phyloP scores from a whole-genome alignment of 2,329 filamentous ascomycete species.

The Zasmidium cellare region DNA sequence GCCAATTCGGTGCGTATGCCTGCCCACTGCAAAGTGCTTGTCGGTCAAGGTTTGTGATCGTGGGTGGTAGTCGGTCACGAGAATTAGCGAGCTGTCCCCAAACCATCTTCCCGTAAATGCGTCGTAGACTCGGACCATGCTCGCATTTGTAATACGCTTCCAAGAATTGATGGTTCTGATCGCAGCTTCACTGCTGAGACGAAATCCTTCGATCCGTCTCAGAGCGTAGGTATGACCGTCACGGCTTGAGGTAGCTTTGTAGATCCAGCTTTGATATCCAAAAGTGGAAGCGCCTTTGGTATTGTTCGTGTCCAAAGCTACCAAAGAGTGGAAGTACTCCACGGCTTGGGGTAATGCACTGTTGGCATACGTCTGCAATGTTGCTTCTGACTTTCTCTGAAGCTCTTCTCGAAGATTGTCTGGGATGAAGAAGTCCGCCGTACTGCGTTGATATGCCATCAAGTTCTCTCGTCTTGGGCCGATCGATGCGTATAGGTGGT shows the following conservation, averaged over 20 bases:
- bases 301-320: constrained; percentile 80
- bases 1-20: constrained; percentile 16
- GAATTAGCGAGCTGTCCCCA: constrained; percentile 89
- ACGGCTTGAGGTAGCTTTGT: constrained; percentile 87
- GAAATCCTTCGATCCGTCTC: constrained; percentile 83
- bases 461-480: constrained; percentile 81
- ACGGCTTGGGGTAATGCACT: constrained; percentile 69
- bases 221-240: constrained; percentile 88
- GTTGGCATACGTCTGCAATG: constrained; percentile 77
- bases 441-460: constrained; percentile 78
- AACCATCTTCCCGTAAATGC: constrained; percentile 93
- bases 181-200: constrained; percentile 83
- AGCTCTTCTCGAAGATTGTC: constrained; percentile 85
- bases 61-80: constrained; percentile 92
- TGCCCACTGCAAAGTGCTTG: constrained; percentile 61
- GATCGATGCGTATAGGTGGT: constrained; percentile 88
- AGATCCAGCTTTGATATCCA: constrained; percentile 89
- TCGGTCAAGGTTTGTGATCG: constrained; percentile 87
- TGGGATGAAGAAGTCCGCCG: constrained; percentile 89
- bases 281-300: constrained; percentile 78
- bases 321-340: constrained; percentile 88
- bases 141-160: constrained; percentile 80
- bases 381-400: constrained; percentile 83
- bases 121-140: constrained; percentile 83
- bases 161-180: constrained; percentile 85